These are phyloP conservation scores for Torulaspora indica DNA, from an alignment of 805 yeast species.

Conservation along the genomic window DNA sequence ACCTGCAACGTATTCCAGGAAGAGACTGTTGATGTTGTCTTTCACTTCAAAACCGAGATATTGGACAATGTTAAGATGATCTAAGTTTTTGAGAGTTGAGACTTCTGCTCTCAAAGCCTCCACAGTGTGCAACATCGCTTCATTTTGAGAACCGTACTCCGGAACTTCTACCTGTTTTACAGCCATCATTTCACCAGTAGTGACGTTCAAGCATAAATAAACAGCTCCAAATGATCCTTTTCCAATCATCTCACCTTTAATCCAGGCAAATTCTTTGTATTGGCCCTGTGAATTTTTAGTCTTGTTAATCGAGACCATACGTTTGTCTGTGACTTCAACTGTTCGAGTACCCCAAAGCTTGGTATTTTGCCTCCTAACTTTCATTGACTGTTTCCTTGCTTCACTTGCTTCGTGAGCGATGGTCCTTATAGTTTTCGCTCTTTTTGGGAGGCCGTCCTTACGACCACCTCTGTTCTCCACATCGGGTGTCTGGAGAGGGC, in stretches of 20 bases:
- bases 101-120: conserved; percentile 88
- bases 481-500: neutral
- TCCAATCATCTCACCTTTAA: conserved; percentile 94
- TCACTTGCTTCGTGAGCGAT: conserved; percentile 89
- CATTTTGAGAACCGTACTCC: conserved; percentile 38
- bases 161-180: conserved; percentile 88
- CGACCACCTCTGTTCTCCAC: conserved; percentile 5
- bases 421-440: conserved; percentile 87
- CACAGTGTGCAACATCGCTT: conserved; percentile 54
- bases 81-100: conserved; percentile 87
- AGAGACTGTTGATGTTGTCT: conserved; percentile 72
- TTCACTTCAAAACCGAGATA: conserved; percentile 86
- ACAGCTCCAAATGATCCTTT: conserved; percentile 96
- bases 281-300: conserved; percentile 61
- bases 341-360: conserved; percentile 97
- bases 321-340: conserved; percentile 79
- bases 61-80: conserved; percentile 92
- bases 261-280: conserved; percentile 90
- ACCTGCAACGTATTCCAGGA: conserved; percentile 95
- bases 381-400: conserved; percentile 42
- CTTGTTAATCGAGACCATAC: conserved; percentile 61
- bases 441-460: conserved; percentile 36
- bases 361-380: conserved; percentile 70
- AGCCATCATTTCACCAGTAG: conserved; percentile 98
- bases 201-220: conserved; percentile 83